Evolutionary conservation across 805 yeast species (phyloP), one percentile per base, ranked within the genome.

Genomic region (Lipomyces lipofer): DNA sequence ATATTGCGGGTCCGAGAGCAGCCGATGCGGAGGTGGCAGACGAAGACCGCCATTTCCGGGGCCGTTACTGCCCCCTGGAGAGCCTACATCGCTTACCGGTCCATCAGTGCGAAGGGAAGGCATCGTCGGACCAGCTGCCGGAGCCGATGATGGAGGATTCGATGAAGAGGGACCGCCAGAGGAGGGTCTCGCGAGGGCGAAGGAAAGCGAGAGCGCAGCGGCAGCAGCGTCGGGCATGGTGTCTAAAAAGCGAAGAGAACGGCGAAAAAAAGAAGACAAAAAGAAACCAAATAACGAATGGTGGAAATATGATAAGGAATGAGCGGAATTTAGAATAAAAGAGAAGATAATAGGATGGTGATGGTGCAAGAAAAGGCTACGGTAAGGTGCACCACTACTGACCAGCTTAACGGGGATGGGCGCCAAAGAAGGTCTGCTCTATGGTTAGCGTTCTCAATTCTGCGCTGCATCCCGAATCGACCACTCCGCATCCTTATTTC

Each of bases 351-450:
- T n/a, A 13, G 43, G 33, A 32, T 9, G 49, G 40, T 5, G 38
- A 17, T 25, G 27, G 30, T 10, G 19, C 42, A 21, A 49, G 42
- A 24, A 21, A 19, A 12, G 32, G 32, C 9, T 24, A 35, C 9
- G 19, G 27, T 12, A 25, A 8, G 10, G n/a, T 36, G 25, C 33
- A 29, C 33, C 13, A 29, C 10, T n/a, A n/a, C n/a, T n/a, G n/a
- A 42, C n/a, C 43, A 30, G 32, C 51, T 10, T n/a, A 24, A 24
- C 42, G 43, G 47, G 30, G 52, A 42, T 49, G 47, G 35, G 43
- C 36, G 21, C 29, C 17, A 33, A 25, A 8, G 7, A 21, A 36
- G 12, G 8, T 8, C 4, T n/a, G 13, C 25, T 22, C 25, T 19
- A 36, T 9, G 40, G 40, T 13, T 15, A 36, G 5, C 1, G 9